Conservation (phyloP, 164 flowering plant genomes). For the Annona cherimola region DNA sequence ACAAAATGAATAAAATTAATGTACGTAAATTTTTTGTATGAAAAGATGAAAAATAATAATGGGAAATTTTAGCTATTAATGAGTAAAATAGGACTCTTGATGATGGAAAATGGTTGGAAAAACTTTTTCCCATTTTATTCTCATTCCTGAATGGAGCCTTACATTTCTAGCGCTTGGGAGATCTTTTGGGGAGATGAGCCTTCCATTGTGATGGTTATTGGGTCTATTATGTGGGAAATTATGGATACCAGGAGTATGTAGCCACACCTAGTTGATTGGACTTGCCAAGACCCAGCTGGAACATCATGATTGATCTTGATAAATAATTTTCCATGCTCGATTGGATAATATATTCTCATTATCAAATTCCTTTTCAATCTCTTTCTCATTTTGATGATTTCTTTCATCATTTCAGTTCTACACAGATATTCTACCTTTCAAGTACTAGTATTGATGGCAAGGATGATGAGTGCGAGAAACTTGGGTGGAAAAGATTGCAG, state of each 20-base stretch:
- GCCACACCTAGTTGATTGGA: not conserved
- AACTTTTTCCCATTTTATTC: too few relatives aligned
- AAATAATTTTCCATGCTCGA: not conserved
- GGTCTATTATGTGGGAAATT: not conserved
- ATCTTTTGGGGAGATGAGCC: not conserved
- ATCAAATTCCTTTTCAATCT: not conserved
- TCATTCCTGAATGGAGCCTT: too few relatives aligned
- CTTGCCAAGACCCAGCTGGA: not conserved
- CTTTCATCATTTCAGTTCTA: constrained; percentile 35
- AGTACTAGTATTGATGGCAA: constrained; percentile 56
- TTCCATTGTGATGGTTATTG: not conserved
- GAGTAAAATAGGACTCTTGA: too few relatives aligned
- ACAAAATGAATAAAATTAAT: too few relatives aligned
- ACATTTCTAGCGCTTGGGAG: not conserved
- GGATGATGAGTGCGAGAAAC: constrained; percentile 62
- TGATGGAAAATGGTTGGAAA: too few relatives aligned
- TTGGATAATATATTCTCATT: not conserved
- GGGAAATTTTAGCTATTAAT: too few relatives aligned
- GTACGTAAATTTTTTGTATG: too few relatives aligned
- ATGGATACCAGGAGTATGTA: not conserved
- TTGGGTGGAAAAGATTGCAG: constrained; percentile 76
- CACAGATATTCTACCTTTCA: constrained; percentile 74
- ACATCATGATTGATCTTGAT: not conserved
- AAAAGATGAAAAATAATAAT: too few relatives aligned
- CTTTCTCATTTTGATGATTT: constrained; percentile 4